Percentiles rank a stretch among this genome's conserved stretches.
These are phyloP conservation scores for Pseudoneurospora amorphoporcata DNA, from an alignment of 495 filamentous ascomycete species.

Conservation along the genomic window DNA sequence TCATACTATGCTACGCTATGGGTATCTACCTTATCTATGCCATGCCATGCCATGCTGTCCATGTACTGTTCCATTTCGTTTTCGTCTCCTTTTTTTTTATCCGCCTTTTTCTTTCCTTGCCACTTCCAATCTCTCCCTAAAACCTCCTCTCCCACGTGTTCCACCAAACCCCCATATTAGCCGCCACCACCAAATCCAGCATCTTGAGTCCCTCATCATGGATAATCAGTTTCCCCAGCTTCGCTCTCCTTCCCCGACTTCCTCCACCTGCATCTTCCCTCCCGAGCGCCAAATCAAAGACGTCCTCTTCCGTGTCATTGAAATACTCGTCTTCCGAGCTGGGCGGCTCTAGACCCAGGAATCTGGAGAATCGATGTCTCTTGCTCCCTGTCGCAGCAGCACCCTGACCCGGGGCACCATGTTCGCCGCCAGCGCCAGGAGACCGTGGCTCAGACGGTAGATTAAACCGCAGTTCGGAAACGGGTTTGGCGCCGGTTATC, in stretches of 20 bases:
- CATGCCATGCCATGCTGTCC: background rate
- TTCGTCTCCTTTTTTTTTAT: background rate
- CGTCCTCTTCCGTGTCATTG: slow-evolving; percentile 12
- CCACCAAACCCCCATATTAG: slow-evolving; percentile 92
- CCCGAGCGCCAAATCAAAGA: slow-evolving; percentile 62
- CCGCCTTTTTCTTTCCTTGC: background rate
- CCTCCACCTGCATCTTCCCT: slow-evolving; percentile 72
- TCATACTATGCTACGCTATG: background rate
- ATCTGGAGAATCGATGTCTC: slow-evolving; percentile 27
- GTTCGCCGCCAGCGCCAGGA: background rate
- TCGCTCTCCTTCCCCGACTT: slow-evolving; percentile 72
- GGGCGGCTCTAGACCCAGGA: slow-evolving; percentile 15
- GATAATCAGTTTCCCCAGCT: slow-evolving; percentile 86
- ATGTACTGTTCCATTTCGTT: background rate
- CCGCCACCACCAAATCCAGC: slow-evolving; percentile 84
- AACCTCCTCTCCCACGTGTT: slow-evolving; percentile 60
- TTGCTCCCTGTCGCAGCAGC: background rate
- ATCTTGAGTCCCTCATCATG: slow-evolving; percentile 90
- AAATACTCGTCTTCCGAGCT: slow-evolving; percentile 8
- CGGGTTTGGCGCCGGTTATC: slow-evolving; percentile 33
- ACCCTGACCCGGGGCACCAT: no score
- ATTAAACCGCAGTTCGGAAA: slow-evolving; percentile 86
- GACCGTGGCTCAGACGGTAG: slow-evolving; percentile 38
- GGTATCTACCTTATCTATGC: background rate
- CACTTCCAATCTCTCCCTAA: background rate